Percentiles rank a stretch among this genome's conserved stretches.
These are phyloP conservation scores for Solanum pinnatisectum DNA, from an alignment of 257 asterid genomes.

Conservation along the genomic window DNA sequence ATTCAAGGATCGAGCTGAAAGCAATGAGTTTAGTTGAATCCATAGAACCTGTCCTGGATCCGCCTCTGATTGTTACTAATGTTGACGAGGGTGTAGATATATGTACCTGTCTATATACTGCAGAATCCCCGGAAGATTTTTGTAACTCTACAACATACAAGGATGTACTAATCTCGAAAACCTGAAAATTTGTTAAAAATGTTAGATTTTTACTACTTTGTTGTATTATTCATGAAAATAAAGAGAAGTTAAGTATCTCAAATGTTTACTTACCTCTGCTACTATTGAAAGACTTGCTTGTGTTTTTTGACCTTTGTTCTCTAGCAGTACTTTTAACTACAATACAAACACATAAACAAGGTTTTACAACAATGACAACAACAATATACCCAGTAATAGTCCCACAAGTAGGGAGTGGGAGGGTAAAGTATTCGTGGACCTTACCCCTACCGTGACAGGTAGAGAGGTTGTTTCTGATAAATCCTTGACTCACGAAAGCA, in stretches of 20 bases:
- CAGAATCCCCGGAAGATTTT: constrained; percentile 63
- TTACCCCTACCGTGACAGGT: background rate
- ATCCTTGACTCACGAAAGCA: background rate
- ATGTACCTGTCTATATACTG: constrained; percentile 65
- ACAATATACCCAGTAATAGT: background rate
- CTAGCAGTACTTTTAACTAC: constrained; percentile 66
- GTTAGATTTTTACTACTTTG: background rate
- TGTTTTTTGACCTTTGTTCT: constrained; percentile 35
- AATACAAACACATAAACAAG: background rate
- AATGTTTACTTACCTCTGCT: constrained; percentile 61
- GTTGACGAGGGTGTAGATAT: background rate
- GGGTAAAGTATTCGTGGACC: background rate
- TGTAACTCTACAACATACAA: constrained; percentile 72
- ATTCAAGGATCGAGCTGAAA: background rate
- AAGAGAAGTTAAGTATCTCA: background rate
- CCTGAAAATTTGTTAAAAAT: constrained; percentile 28
- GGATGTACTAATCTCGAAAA: constrained; percentile 77
- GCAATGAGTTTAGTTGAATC: background rate
- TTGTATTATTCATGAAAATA: background rate
- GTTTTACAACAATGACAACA: background rate
- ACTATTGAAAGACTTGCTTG: constrained; percentile 52
- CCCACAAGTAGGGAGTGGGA: background rate
- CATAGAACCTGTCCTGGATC: background rate
- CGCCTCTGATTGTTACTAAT: background rate
- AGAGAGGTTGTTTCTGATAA: background rate